phyloP scores from a whole-genome alignment of 2,329 filamentous ascomycete species.

The Pestalotiopsis sp. region DNA sequence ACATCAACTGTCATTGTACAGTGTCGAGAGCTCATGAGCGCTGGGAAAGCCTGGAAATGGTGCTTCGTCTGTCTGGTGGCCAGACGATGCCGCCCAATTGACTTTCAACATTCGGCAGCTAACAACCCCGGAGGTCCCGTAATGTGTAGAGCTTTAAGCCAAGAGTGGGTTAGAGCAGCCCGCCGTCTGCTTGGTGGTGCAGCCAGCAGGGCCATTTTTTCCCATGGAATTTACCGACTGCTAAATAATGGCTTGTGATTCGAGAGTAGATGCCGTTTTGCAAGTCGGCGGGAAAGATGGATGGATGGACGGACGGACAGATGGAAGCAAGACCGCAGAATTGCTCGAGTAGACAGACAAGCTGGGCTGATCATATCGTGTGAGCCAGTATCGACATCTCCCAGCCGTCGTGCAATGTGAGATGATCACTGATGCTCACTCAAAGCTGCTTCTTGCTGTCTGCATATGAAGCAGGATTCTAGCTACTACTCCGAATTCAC shows the following conservation, averaged over 20 bases:
- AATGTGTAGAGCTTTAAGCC: not conserved
- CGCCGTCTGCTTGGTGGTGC: not conserved
- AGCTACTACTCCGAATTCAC: not conserved
- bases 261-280: not conserved
- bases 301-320: not conserved
- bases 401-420: not conserved
- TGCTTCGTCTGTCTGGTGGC: not conserved
- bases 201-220: not conserved
- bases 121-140: not conserved
- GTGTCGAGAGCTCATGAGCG: not conserved
- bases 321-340: not conserved
- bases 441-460: not conserved
- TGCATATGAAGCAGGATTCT: constrained; percentile 7
- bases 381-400: not conserved
- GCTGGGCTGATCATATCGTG: not conserved
- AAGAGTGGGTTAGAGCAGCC: not conserved
- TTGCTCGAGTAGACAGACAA: not conserved
- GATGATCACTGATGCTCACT: not conserved
- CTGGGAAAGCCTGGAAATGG: not conserved
- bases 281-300: not conserved
- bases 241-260: constrained; percentile 8
- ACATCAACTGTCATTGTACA: not conserved
- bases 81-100: not conserved
- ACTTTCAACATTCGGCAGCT: constrained; percentile 6
- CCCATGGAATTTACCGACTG: constrained; percentile 1